Evolutionary conservation across 2,329 filamentous ascomycete species (phyloP).

Genomic region (Penicillium sp.): DNA sequence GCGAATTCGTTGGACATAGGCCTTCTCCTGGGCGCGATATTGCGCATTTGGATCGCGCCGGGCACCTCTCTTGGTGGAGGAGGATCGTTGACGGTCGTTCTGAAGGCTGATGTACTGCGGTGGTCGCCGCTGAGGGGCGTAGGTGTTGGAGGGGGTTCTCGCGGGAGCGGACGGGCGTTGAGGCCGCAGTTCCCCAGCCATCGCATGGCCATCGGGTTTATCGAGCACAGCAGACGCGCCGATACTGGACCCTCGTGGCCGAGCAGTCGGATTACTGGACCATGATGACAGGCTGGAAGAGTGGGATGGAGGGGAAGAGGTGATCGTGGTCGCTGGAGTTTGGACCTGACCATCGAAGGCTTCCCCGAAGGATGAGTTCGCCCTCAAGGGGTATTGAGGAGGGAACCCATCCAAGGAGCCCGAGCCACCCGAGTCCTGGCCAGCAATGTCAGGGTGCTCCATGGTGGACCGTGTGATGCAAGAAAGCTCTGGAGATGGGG

Average conservation of each 20-base stretch:
- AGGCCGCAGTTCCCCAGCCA: conserved; percentile 46
- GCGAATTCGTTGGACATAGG: conserved; percentile 87
- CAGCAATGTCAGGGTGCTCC: conserved; percentile 44
- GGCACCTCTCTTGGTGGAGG: conserved; percentile 53
- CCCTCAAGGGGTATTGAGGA: conserved; percentile 33
- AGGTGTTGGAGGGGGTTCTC: conserved; percentile 75
- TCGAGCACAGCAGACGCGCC: conserved; percentile 46
- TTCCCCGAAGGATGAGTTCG: conserved; percentile 32
- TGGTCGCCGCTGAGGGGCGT: conserved; percentile 62
- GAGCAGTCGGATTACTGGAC: conserved; percentile 35
- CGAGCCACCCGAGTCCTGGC: conserved; percentile 41
- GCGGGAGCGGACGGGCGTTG: conserved; percentile 67
- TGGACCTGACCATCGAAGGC: conserved; percentile 32
- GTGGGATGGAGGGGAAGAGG: conserved; percentile 34
- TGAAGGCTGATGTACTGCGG: conserved; percentile 49
- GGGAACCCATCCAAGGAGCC: conserved; percentile 44
- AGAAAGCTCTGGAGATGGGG: conserved; percentile 4
- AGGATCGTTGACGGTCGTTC: conserved; percentile 54
- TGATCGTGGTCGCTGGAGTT: conserved; percentile 32
- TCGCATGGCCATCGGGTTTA: conserved; percentile 31
- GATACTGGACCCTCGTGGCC: conserved; percentile 45
- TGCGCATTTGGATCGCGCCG: conserved; percentile 67
- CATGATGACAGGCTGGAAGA: conserved; percentile 34
- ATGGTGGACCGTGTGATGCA: conserved; percentile 32
- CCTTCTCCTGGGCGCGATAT: conserved; percentile 83